Evolutionary conservation across 2,329 filamentous ascomycete species (phyloP).

Genomic region (Fusarium miscanthi): DNA sequence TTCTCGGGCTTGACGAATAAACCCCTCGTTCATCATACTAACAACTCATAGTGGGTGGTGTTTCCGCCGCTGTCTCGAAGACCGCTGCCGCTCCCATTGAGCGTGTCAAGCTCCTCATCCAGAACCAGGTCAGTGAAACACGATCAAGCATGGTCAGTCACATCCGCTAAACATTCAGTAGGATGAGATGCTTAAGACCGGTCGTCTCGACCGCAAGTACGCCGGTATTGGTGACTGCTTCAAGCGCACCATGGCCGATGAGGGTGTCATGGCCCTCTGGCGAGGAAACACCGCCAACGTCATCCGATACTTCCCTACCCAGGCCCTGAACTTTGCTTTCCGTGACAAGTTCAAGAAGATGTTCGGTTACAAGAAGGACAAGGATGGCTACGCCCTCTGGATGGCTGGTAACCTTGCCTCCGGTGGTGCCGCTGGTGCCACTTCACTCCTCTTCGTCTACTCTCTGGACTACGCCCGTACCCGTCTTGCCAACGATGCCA

Average conservation of each 20-base stretch:
- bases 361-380: conserved; percentile 99
- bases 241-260: conserved; percentile 85
- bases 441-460: conserved; percentile 99
- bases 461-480: conserved; percentile 99
- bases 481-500: conserved; percentile 99
- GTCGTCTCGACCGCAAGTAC: conserved; percentile 98
- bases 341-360: conserved; percentile 99
- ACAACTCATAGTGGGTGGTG: conserved; percentile 87
- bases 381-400: conserved; percentile 98
- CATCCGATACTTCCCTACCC: conserved; percentile 99
- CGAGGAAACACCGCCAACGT: conserved; percentile 99
- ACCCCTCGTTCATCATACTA: conserved; percentile 18
- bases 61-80: conserved; percentile 99
- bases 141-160: neutral
- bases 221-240: conserved; percentile 95
- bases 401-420: conserved; percentile 99
- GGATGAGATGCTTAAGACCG: conserved; percentile 99
- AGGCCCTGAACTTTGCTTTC: conserved; percentile 99
- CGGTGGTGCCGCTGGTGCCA: conserved; percentile 99
- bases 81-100: conserved; percentile 99
- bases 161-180: conserved; percentile 57
- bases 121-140: conserved; percentile 89
- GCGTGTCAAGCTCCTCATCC: conserved; percentile 99
- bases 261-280: conserved; percentile 97
- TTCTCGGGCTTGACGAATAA: conserved; percentile 10